Percentiles rank a stretch among this genome's conserved stretches.
phyloP scores from a whole-genome alignment of 352 stramenopile genomes.

The Globisporangium mamillatum region DNA sequence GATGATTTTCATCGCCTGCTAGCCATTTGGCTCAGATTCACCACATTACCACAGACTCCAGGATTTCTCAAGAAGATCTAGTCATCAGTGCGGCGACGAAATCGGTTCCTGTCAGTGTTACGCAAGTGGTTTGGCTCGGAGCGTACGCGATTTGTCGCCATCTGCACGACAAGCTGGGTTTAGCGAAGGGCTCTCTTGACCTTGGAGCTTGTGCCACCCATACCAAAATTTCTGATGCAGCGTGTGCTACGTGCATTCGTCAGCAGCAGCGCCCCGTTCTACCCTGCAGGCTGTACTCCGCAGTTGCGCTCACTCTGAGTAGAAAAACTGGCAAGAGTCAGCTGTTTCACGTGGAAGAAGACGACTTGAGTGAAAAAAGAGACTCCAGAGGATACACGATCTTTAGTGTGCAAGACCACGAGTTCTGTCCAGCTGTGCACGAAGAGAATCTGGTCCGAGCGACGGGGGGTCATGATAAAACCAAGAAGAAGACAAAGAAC shows the following conservation, averaged over 20 bases:
- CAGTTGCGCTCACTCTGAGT: constrained; percentile 9
- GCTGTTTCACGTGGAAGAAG: not conserved
- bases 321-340: not conserved
- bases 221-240: not conserved
- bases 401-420: constrained; percentile 20
- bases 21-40: constrained; percentile 6
- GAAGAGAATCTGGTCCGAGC: not conserved
- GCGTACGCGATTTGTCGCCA: constrained; percentile 34
- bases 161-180: constrained; percentile 33
- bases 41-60: not conserved
- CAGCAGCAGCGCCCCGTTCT: constrained; percentile 22
- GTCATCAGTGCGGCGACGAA: not conserved
- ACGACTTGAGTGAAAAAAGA: not conserved
- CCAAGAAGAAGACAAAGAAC: not conserved
- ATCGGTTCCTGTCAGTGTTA: not conserved
- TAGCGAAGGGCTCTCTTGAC: constrained; percentile 10
- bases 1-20: not conserved
- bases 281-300: constrained; percentile 22
- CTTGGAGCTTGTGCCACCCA: constrained; percentile 23
- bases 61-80: not conserved
- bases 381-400: constrained; percentile 14
- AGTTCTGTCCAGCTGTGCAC: constrained; percentile 12
- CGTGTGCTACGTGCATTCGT: constrained; percentile 27
- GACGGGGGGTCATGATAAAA: not conserved
- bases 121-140: constrained; percentile 42